A percentile compares a stretch with the other conserved stretches of the same genome.
Conservation (phyloP, 306 rosid species). For the Delonix regia region DNA sequence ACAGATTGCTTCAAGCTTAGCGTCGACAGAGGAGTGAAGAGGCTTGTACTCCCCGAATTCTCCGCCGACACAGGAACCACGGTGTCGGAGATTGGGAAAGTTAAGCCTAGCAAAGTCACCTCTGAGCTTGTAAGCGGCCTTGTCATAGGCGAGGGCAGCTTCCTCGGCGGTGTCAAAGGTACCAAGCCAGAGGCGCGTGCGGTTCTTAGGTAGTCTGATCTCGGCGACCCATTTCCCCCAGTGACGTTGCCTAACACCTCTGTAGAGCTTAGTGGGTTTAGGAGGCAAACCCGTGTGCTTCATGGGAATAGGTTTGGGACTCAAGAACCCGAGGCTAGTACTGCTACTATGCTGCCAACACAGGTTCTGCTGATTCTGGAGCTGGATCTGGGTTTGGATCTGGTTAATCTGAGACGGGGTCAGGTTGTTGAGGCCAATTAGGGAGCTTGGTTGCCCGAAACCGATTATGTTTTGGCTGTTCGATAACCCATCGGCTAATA, state of each 20-base stretch:
- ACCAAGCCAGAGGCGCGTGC: conserved; percentile 95
- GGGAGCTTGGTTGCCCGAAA: conserved; percentile 48
- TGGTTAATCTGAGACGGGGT: conserved; percentile 71
- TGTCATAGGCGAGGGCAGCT: conserved; percentile 96
- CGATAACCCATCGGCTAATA: conserved; percentile 51
- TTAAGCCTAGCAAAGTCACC: conserved; percentile 96
- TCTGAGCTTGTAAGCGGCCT: conserved; percentile 91
- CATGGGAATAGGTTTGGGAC: conserved; percentile 71
- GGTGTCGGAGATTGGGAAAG: conserved; percentile 80
- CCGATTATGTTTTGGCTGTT: conserved; percentile 41
- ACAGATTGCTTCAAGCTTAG: conserved; percentile 92
- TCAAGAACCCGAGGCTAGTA: conserved; percentile 44
- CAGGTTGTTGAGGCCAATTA: conserved; percentile 64
- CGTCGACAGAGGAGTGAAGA: conserved; percentile 89
- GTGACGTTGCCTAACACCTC: conserved; percentile 96
- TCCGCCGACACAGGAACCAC: conserved; percentile 58
- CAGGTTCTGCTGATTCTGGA: conserved; percentile 41
- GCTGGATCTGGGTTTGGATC: conserved; percentile 72
- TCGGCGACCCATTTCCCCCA: conserved; percentile 99
- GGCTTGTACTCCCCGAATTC: conserved; percentile 86
- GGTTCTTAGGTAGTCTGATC: conserved; percentile 92
- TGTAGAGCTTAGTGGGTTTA: conserved; percentile 82
- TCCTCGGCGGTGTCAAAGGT: conserved; percentile 98
- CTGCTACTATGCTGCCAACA: conserved; percentile 18
- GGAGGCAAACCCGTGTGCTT: conserved; percentile 64